These are phyloP conservation scores for Diaporthe eres DNA, from an alignment of 2,329 filamentous ascomycete genomes.

Conservation along the genomic window DNA sequence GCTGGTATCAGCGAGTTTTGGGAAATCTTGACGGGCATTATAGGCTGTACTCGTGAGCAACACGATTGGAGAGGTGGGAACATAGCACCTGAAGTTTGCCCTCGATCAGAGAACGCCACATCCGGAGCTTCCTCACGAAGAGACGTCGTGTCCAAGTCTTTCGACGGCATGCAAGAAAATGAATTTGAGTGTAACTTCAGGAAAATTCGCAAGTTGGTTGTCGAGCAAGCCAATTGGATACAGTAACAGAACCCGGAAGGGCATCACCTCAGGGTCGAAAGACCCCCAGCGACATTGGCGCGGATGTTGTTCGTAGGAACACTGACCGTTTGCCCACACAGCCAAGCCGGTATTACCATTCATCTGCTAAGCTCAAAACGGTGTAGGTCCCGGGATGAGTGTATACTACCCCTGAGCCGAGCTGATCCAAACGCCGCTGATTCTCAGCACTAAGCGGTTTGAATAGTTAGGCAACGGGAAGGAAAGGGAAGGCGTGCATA, in stretches of 20 bases:
- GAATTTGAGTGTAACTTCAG: not conserved
- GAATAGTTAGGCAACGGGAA: not conserved
- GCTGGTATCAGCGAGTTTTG: not conserved
- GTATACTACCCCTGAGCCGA: not conserved
- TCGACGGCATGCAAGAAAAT: not conserved
- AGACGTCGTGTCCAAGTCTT: not conserved
- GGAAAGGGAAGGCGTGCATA: not conserved
- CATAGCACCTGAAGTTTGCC: not conserved
- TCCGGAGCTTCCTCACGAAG: not conserved
- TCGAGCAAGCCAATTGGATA: too few relatives aligned
- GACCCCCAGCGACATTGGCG: not conserved
- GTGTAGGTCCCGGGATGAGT: not conserved
- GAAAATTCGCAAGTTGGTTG: not conserved
- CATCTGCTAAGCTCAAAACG: not conserved
- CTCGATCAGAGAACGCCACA: not conserved
- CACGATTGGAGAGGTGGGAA: not conserved
- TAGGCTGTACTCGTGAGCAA: not conserved
- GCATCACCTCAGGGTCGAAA: not conserved
- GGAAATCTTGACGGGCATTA: not conserved
- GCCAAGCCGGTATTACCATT: not conserved
- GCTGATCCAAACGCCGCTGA: not conserved
- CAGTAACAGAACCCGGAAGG: too few relatives aligned
- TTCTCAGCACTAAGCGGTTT: slow-evolving; percentile 4
- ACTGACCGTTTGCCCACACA: not conserved
- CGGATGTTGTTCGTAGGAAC: not conserved